Evolutionary conservation across 257 asterid species (phyloP), one percentile per base, ranked within the genome.

Genomic region (Solanum pimpinellifolium): DNA sequence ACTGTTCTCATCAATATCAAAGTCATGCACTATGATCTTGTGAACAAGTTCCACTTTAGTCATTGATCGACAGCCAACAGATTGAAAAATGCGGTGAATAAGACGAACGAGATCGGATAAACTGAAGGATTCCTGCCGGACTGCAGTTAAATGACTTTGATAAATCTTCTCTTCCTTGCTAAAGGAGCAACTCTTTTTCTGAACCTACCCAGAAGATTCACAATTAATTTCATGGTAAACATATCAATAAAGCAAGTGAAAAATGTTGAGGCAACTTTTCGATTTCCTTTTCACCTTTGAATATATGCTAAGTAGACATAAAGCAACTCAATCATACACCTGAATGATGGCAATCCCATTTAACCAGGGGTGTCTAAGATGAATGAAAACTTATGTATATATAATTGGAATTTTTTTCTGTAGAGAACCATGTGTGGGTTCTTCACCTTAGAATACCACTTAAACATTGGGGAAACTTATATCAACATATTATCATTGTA

Each of bases 1-100:
- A 96, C 98, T 83, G 84, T 46, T 89, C 87, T 93, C 95, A 39
- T 93, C 95, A 77, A 92, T 87, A 90, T 93, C 96, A 66, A 89
- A 91, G 89, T 89, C 90, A 92, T 91, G 89, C 96, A 94, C 91
- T 47, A 93, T 89, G 86, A 95, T 94, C 93, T 96, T 96, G 88
- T 94, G 98, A 92, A 94, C 87, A 73, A 96, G 99, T 88, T 96
- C 98, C 87, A 92, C 98, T 92, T 94, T 95, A 11, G 99, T 96
- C 66, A 96, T 92, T 16, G 98, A 92, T 87, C 89, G 78, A 46
- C 92, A 90, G 87, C 93, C 91, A 78, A 88, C 92, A 69, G 96
- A 93, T 83, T 88, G 91, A 87, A 96, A 95, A 92, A 95, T 90
- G 65, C 60, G 88, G 88, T 94, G 94, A 89, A 95, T 91, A 90